phyloP scores from a whole-genome alignment of 805 yeast species.

The Kodamaea neixiangensis region DNA sequence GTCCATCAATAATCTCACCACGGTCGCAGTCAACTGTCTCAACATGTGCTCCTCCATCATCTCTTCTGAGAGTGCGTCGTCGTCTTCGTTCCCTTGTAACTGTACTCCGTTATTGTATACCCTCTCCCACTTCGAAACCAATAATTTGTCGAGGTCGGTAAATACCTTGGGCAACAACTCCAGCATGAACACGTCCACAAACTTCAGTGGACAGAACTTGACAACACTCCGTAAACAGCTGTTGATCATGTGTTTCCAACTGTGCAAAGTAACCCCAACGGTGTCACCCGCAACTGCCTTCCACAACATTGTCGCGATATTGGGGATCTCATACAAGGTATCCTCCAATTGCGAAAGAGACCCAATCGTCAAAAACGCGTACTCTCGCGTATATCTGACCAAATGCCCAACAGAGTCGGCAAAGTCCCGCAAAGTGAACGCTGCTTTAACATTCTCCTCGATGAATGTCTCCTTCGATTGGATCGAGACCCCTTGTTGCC shows the following conservation, averaged over 20 bases:
- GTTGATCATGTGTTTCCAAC: conserved; percentile 96
- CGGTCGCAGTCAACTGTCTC: conserved; percentile 90
- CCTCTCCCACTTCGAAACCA: conserved; percentile 74
- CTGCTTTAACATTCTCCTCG: conserved; percentile 91
- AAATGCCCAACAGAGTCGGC: conserved; percentile 98
- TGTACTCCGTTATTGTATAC: conserved; percentile 60
- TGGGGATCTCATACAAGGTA: conserved; percentile 83
- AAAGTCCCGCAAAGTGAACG: conserved; percentile 90
- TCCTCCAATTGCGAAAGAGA: conserved; percentile 89
- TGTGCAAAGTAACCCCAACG: conserved; percentile 87
- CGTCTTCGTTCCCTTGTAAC: conserved; percentile 62
- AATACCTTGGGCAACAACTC: conserved; percentile 79
- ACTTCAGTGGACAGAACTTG: conserved; percentile 80
- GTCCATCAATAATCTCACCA: conserved; percentile 83
- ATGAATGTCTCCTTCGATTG: conserved; percentile 93
- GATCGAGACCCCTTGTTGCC: conserved; percentile 98
- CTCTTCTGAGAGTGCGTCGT: conserved; percentile 88
- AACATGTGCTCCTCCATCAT: conserved; percentile 97
- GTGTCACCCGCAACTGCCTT: conserved; percentile 77
- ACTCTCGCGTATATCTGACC: conserved; percentile 92
- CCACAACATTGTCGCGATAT: conserved; percentile 75
- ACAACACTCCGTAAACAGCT: conserved; percentile 83
- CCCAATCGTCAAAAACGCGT: conserved; percentile 86
- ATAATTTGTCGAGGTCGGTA: conserved; percentile 67
- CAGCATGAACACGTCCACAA: conserved; percentile 67